Base-by-base conservation (phyloP, 768 basidiomycete species). In the Pleurotus citrinopileatus region DNA sequence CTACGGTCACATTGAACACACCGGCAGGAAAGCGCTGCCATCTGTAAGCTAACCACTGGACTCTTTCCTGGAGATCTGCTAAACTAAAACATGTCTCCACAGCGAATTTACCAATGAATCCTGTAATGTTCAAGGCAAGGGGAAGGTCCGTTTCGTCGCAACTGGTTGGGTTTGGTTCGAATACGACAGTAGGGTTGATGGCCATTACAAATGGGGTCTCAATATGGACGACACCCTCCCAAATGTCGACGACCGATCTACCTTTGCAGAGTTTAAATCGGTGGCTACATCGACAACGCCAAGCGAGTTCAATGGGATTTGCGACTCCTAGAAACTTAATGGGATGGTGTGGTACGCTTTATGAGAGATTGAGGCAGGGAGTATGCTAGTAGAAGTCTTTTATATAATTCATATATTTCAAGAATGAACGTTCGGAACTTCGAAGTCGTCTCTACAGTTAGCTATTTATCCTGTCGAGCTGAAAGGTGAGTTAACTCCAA, bases 81-180 rank as follows among this genome's bases (percentile, higher is more conserved):
- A 17, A 2, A 26, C 27, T n/a, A 20, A 10, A 20, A 29, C 27
- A 54, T n/a, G 19, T 10, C 6, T 6, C 3, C 12, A 7, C 25
- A 13, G 23, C 17, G 23, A 59, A 40, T 55, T 55, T 43, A 53
- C 44, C 1, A 54, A 36, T 9, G 52, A 59, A 26, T 43, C 58
- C 0, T 59, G 58, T 36, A 59, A 44, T 7, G 46, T 56, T 6
- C 40, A 55, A 26, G 58, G 51, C 8, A 47, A 44, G 0, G 58
- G 58, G 9, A 15, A 51, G 22, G 47, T 59, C 42, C 55, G 52
- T 20, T 56, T 47, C 52, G 22, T 50, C 42, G 58, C 52, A 8
- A 59, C 58, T 4, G 58, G 58, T 3, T 59, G 58, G 58, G 58
- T 59, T 13, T 59, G 58, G 58, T 59, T 56, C 19, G 54, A 59